Base-by-base conservation (phyloP, 805 yeast genomes). In the Ogataea wickerhamii region DNA sequence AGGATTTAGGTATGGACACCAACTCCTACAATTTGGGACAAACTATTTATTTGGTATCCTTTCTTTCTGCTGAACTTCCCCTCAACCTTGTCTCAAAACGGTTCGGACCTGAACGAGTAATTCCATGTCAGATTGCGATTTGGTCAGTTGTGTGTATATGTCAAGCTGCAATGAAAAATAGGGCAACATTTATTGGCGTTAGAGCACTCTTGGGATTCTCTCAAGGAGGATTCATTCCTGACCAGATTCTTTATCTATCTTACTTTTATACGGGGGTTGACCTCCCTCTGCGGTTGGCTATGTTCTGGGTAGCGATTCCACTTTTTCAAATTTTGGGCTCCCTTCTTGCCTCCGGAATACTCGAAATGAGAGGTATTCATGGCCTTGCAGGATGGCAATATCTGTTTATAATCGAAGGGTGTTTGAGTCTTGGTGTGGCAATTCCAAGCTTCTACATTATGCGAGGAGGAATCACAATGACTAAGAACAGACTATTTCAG, bases 11-110 rank as follows among this genome's bases (percentile, higher is more conserved):
- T 6, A 57, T 69, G 36, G 38, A 42, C 48, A 50, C 37, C 61
- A 69, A 49, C 67, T 65, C 40, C 68, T 76, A 68, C 52, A 79
- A 79, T 53, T 47, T 66, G 29, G 84, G 82, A 11, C 69, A 64
- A 38, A 74, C 79, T 65, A 43, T 60, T 64, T 11, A 56, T 63
- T 54, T 60, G 65, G 23, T 58, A 66, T 14, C 55, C 68, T 32
- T 56, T 66, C 27, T 69, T 66, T 36, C 67, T 65, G 23, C 72
- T 51, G 71, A 68, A 37, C 70, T 73, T 13, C 63, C 70, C 6
- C 27, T 26, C 23, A 67, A 68, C 41, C 63, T 69, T 64, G 54
- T 66, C 43, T 62, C 66, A 41, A 68, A 65, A 43, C 41, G 63
- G 34, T 69, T 61, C 7, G 61, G 58, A 36, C 71, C 72, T 0